Evolutionary conservation across 1,284 basidiomycete genomes (phyloP).

Genomic region (Ganoderma lingzhi): DNA sequence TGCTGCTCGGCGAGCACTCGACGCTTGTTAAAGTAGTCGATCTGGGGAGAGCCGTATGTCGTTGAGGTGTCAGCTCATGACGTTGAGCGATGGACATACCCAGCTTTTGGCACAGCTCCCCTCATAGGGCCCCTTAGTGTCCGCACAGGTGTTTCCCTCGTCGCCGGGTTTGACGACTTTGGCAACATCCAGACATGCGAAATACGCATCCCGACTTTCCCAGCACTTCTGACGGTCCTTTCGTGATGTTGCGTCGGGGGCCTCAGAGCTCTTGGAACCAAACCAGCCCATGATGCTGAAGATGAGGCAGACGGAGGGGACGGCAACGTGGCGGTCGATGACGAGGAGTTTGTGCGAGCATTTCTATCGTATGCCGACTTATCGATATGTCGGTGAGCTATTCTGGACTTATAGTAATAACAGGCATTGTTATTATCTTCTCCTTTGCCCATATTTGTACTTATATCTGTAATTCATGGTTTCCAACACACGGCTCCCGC

Average conservation of each 20-base stretch:
- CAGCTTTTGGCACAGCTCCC: conserved; percentile 82
- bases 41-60: conserved; percentile 49
- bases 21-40: conserved; percentile 87
- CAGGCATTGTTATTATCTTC: too few species aligned
- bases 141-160: conserved; percentile 63
- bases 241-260: conserved; percentile 53
- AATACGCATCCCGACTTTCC: conserved; percentile 81
- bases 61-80: neutral
- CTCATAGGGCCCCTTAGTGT: conserved; percentile 63
- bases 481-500: conserved; percentile 2
- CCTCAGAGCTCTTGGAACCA: conserved; percentile 42
- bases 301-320: neutral
- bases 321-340: neutral
- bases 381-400: too few species aligned
- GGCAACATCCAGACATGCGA: conserved; percentile 72
- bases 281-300: conserved; percentile 46
- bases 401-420: conserved; percentile 3
- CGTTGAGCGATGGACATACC: conserved; percentile 55
- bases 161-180: conserved; percentile 75
- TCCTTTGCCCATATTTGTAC: conserved; percentile 12
- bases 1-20: conserved; percentile 78
- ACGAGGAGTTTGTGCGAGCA: neutral
- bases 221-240: conserved; percentile 77
- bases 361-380: neutral
- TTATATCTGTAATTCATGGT: neutral